A percentile compares a stretch with the other conserved stretches of the same genome.
These are phyloP conservation scores for Penicillium lagena DNA, from an alignment of 495 filamentous ascomycete genomes.

Conservation along the genomic window DNA sequence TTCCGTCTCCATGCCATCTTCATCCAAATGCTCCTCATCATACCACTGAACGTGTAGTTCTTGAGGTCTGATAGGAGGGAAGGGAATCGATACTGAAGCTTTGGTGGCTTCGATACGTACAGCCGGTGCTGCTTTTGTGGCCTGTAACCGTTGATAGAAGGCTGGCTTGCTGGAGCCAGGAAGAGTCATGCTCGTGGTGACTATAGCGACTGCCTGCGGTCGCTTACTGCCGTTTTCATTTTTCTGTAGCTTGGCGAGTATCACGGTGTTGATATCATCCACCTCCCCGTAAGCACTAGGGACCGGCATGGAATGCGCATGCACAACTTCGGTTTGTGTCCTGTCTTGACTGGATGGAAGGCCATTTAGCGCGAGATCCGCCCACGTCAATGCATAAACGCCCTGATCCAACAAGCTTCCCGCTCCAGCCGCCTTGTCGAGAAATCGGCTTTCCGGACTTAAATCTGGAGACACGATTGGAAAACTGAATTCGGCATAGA, in stretches of 20 bases:
- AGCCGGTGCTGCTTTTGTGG: background rate
- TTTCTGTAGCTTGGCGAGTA: background rate
- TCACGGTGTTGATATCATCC: conserved; percentile 4
- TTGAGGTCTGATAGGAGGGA: conserved; percentile 5
- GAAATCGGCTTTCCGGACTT: background rate
- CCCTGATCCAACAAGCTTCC: conserved; percentile 5
- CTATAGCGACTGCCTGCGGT: conserved; percentile 1
- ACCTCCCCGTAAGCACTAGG: background rate
- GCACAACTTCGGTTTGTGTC: conserved; percentile 1
- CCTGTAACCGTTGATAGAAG: background rate
- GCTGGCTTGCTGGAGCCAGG: background rate
- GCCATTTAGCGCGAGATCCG: conserved; percentile 4
- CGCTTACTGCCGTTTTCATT: background rate
- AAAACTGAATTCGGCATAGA: conserved; percentile 1
- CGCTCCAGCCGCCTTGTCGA: conserved; percentile 3
- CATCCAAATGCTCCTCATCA: conserved; percentile 1
- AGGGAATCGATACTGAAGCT: conserved; percentile 2
- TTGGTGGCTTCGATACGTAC: conserved; percentile 5
- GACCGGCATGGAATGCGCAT: conserved; percentile 1
- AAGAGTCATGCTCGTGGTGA: conserved; percentile 2
- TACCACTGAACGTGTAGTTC: conserved; percentile 2
- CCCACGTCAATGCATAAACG: conserved; percentile 6
- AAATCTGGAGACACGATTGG: conserved; percentile 2
- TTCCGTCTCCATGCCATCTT: background rate
- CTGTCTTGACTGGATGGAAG: background rate